phyloP scores from a whole-genome alignment of 805 yeast genomes.

The Saturnispora hagleri region DNA sequence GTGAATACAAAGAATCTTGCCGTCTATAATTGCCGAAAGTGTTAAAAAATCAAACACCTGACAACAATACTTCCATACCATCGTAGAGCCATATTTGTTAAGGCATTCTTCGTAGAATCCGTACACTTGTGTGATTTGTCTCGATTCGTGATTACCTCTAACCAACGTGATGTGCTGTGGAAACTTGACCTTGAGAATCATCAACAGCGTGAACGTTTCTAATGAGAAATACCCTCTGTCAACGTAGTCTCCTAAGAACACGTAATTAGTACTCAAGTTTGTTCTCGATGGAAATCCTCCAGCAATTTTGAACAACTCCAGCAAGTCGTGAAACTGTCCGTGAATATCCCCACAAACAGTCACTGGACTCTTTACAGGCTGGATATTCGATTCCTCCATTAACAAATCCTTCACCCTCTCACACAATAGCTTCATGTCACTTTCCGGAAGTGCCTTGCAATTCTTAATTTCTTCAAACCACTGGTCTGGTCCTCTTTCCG shows the following conservation, averaged over 20 bases:
- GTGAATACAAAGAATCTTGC: slow-evolving; percentile 88
- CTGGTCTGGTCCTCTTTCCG: slow-evolving; percentile 81
- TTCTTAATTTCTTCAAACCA: slow-evolving; percentile 93
- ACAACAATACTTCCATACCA: slow-evolving; percentile 95
- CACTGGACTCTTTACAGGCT: slow-evolving; percentile 88
- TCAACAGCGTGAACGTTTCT: slow-evolving; percentile 86
- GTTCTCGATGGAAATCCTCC: slow-evolving; percentile 84
- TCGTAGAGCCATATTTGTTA: slow-evolving; percentile 86
- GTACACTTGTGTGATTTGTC: slow-evolving; percentile 98
- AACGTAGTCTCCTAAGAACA: slow-evolving; percentile 92
- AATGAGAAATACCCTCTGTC: slow-evolving; percentile 95
- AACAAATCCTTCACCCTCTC: slow-evolving; percentile 88
- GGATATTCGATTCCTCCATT: slow-evolving; percentile 94
- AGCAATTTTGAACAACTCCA: slow-evolving; percentile 80
- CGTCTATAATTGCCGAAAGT: slow-evolving; percentile 92
- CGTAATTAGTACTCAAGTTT: slow-evolving; percentile 43
- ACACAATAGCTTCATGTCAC: slow-evolving; percentile 93
- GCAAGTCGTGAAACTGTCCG: slow-evolving; percentile 92
- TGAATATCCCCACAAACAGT: slow-evolving; percentile 97
- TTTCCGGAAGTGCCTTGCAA: slow-evolving; percentile 80
- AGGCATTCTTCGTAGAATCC: slow-evolving; percentile 96
- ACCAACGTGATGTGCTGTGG: slow-evolving; percentile 73
- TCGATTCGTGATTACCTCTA: slow-evolving; percentile 94
- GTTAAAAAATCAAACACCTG: slow-evolving; percentile 93
- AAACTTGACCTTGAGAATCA: slow-evolving; percentile 80